Evolutionary conservation across 768 basidiomycete species (phyloP).

Genomic region (Holtermannia corniformis): DNA sequence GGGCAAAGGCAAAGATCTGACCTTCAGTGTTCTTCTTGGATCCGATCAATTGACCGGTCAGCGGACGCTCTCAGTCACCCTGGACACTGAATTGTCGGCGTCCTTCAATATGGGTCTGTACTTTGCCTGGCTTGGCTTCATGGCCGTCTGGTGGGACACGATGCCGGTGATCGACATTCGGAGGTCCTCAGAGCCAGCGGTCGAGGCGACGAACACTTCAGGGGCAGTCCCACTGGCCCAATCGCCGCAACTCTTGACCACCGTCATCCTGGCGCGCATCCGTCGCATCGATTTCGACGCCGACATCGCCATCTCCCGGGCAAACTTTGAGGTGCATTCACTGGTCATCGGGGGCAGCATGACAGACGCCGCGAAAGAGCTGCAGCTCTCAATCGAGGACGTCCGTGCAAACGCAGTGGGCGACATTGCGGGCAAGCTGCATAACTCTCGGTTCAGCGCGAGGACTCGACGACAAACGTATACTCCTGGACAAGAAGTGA

Average conservation of each 20-base stretch:
- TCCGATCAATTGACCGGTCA: constrained; percentile 39
- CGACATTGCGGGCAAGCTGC: constrained; percentile 32
- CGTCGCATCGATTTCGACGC: constrained; percentile 63
- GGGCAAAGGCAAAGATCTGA: constrained; percentile 59
- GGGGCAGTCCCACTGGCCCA: constrained; percentile 11
- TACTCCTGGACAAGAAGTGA: constrained; percentile 6
- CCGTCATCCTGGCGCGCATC: constrained; percentile 58
- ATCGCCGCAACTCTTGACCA: constrained; percentile 44
- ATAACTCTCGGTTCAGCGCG: constrained; percentile 23
- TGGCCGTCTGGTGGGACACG: constrained; percentile 42
- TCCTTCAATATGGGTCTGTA: constrained; percentile 72
- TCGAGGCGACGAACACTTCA: constrained; percentile 10
- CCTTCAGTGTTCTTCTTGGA: constrained; percentile 64
- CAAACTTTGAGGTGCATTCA: constrained; percentile 57
- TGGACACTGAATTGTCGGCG: constrained; percentile 79
- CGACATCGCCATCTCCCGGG: constrained; percentile 70
- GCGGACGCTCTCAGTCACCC: constrained; percentile 56
- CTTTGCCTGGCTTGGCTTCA: constrained; percentile 75
- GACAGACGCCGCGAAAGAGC: constrained; percentile 53
- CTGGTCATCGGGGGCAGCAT: constrained; percentile 59
- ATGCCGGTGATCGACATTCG: constrained; percentile 21
- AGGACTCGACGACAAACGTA: constrained; percentile 23
- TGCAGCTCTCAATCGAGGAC: constrained; percentile 55
- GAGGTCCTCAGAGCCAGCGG: constrained; percentile 13
- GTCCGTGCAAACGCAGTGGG: constrained; percentile 48